phyloP scores from a whole-genome alignment of 306 rosid genomes.

The Glycine tomentella region DNA sequence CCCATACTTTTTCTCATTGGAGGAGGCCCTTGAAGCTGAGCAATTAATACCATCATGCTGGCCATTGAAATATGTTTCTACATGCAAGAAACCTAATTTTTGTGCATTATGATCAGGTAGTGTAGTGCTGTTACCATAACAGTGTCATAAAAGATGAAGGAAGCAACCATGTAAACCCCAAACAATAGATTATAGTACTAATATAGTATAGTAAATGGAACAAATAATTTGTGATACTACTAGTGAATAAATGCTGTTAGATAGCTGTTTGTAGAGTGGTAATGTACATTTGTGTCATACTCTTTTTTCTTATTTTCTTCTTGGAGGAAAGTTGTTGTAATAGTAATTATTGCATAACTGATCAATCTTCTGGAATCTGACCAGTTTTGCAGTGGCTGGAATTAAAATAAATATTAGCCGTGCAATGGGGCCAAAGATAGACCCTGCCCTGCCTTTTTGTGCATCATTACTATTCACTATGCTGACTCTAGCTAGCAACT shows the following conservation, averaged over 20 bases:
- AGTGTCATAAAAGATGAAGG: background rate
- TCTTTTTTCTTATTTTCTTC: background rate
- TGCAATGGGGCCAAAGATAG: conserved; percentile 42
- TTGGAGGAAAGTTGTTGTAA: conserved; percentile 33
- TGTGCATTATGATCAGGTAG: background rate
- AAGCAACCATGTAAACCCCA: conserved; percentile 1
- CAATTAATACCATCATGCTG: background rate
- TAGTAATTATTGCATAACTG: background rate
- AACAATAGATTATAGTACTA: background rate
- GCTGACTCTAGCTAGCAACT: conserved; percentile 22
- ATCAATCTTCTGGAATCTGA: conserved; percentile 36
- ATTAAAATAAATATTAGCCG: conserved; percentile 30
- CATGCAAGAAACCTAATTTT: background rate
- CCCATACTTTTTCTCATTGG: background rate
- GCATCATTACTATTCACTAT: conserved; percentile 27
- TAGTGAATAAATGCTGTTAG: too few relatives aligned
- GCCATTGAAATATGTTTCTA: background rate
- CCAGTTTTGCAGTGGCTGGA: conserved; percentile 38
- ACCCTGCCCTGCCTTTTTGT: conserved; percentile 46
- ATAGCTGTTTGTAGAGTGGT: conserved; percentile 2
- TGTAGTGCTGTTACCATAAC: background rate
- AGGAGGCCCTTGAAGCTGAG: background rate
- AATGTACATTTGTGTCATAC: background rate
- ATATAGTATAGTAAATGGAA: too few relatives aligned
- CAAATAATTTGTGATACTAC: too few relatives aligned